Conservation (phyloP, 257 asterid species). For the Nyctanthes arbortristis region DNA sequence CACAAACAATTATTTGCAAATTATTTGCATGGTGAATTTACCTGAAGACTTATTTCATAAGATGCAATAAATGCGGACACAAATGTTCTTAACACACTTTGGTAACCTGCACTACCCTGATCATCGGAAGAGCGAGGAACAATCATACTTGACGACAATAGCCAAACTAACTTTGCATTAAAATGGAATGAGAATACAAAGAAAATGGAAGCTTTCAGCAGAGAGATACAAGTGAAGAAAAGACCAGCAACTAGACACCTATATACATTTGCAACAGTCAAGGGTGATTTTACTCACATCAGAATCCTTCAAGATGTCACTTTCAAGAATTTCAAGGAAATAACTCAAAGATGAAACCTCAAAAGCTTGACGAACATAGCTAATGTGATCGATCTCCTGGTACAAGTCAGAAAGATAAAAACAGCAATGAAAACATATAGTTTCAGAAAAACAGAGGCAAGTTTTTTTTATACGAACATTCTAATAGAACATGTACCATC, state of each 20-base stretch:
- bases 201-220: neutral
- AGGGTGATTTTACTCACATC: constrained; percentile 59
- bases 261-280: constrained; percentile 11
- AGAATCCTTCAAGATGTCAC: constrained; percentile 65
- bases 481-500: constrained; percentile 52
- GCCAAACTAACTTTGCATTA: constrained; percentile 16
- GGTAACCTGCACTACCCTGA: constrained; percentile 78
- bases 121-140: constrained; percentile 20
- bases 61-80: constrained; percentile 87
- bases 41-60: constrained; percentile 92
- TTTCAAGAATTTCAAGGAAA: constrained; percentile 75
- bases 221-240: neutral
- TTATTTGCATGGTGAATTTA: constrained; percentile 28
- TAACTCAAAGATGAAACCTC: constrained; percentile 72
- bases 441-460: constrained; percentile 13
- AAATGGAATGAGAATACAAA: neutral
- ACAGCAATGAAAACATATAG: constrained; percentile 2
- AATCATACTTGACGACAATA: constrained; percentile 6
- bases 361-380: constrained; percentile 90
- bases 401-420: constrained; percentile 25
- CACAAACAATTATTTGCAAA: constrained; percentile 17
- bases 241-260: constrained; percentile 10
- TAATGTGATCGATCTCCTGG: constrained; percentile 88
- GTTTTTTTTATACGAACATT: constrained; percentile 17
- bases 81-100: constrained; percentile 82